Evolutionary conservation across 2,329 filamentous ascomycete species (phyloP).

Genomic region (Fusarium udum): DNA sequence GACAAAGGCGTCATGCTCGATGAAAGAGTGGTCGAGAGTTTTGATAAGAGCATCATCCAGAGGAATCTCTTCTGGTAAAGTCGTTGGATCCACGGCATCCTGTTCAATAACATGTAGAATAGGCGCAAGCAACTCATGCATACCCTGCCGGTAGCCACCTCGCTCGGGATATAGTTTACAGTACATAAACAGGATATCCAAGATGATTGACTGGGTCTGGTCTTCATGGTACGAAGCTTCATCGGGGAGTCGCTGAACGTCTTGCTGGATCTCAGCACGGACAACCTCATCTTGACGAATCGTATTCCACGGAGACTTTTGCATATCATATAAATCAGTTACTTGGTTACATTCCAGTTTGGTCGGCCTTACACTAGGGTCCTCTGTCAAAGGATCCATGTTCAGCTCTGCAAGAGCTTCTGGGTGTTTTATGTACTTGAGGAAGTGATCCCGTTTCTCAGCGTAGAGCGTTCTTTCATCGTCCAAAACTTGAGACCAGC

Average conservation of each 20-base stretch:
- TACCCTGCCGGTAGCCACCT: conserved; percentile 94
- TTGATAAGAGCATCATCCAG: conserved; percentile 67
- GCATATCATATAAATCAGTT: conserved; percentile 14
- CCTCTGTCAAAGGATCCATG: conserved; percentile 87
- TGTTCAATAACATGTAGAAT: conserved; percentile 84
- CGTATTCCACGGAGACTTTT: conserved; percentile 89
- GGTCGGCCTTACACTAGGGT: conserved; percentile 61
- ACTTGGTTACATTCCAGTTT: neutral
- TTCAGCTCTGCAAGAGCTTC: conserved; percentile 77
- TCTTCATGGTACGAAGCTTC: conserved; percentile 88
- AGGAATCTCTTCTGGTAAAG: conserved; percentile 46
- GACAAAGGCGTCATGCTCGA: conserved; percentile 92
- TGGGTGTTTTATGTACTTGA: conserved; percentile 85
- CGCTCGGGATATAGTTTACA: conserved; percentile 89
- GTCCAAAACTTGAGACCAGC: conserved; percentile 74
- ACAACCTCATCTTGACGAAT: conserved; percentile 84
- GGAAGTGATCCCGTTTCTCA: conserved; percentile 75
- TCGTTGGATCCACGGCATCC: conserved; percentile 74
- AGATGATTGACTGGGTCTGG: conserved; percentile 79
- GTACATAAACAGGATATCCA: conserved; percentile 93
- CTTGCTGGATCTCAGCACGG: conserved; percentile 89
- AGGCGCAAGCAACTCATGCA: conserved; percentile 95
- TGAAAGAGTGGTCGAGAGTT: conserved; percentile 74
- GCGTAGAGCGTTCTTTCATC: conserved; percentile 79
- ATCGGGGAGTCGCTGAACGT: conserved; percentile 93